Conservation (phyloP, 1,284 basidiomycete genomes). For the Meira nashicola region DNA sequence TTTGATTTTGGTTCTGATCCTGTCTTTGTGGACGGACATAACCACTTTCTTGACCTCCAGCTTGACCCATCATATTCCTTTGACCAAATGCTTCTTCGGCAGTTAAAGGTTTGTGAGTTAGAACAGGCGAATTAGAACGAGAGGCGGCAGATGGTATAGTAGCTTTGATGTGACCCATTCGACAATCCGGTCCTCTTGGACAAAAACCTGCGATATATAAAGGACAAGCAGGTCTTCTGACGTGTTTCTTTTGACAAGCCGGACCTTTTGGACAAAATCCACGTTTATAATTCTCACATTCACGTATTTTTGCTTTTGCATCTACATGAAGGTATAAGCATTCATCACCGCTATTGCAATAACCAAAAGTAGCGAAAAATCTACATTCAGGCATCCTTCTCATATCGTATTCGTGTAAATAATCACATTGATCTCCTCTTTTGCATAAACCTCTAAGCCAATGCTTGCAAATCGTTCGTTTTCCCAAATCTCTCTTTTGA, state of each 20-base stretch:
- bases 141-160: conserved; percentile 42
- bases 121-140: conserved; percentile 40
- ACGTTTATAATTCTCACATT: conserved; percentile 90
- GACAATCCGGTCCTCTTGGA: conserved; percentile 84
- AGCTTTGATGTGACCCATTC: conserved; percentile 66
- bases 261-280: conserved; percentile 76
- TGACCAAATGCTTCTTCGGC: conserved; percentile 46
- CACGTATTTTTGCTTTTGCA: conserved; percentile 68
- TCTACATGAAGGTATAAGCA: conserved; percentile 98
- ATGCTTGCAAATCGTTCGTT: conserved; percentile 80
- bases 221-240: conserved; percentile 83
- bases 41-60: not conserved
- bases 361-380: conserved; percentile 97
- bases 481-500: conserved; percentile 57
- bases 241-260: conserved; percentile 83
- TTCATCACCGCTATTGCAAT: conserved; percentile 95
- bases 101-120: conserved; percentile 45
- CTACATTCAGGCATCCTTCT: conserved; percentile 98
- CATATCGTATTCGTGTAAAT: conserved; percentile 97
- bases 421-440: conserved; percentile 96
- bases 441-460: conserved; percentile 98
- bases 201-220: conserved; percentile 91
- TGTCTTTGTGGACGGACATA: too few species aligned
- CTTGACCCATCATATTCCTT: not conserved
- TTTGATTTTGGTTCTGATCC: not conserved